Percentiles rank a stretch among this genome's conserved stretches.
phyloP scores from a whole-genome alignment of 2,329 filamentous ascomycete species.

The Claviceps cyperi region DNA sequence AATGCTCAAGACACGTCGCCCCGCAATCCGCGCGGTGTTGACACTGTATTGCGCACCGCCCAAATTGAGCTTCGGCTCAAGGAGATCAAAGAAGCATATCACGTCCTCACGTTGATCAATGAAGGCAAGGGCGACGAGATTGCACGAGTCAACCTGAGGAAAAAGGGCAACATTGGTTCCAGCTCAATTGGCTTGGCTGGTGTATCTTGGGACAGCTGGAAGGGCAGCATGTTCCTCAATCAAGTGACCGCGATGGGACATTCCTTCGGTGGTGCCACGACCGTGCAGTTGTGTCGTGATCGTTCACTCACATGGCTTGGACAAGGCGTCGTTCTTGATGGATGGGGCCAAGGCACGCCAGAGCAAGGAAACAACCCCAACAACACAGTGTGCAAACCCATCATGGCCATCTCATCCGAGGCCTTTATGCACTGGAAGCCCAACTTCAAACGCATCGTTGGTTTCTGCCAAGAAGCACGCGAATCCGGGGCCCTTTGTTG shows the following conservation, averaged over 20 bases:
- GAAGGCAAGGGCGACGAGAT: conserved; percentile 37
- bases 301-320: conserved; percentile 39
- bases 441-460: conserved; percentile 44
- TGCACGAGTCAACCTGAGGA: conserved; percentile 36
- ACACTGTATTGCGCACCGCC: conserved; percentile 41
- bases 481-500: conserved; percentile 30
- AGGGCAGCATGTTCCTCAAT: conserved; percentile 36
- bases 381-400: conserved; percentile 33
- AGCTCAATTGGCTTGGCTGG: conserved; percentile 44
- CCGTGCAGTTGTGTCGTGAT: conserved; percentile 43
- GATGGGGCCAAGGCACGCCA: conserved; percentile 42
- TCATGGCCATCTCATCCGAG: conserved; percentile 51
- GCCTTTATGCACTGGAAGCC: conserved; percentile 57
- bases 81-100: conserved; percentile 49
- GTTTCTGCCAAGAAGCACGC: conserved; percentile 40
- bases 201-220: conserved; percentile 41
- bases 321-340: conserved; percentile 52
- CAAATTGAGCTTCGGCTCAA: conserved; percentile 49
- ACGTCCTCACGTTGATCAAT: conserved; percentile 39
- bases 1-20: conserved; percentile 36
- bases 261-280: conserved; percentile 52
- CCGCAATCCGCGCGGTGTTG: conserved; percentile 44
- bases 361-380: conserved; percentile 27
- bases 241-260: conserved; percentile 50
- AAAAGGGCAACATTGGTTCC: conserved; percentile 41